Evolutionary conservation across 2,329 filamentous ascomycete genomes (phyloP).

Genomic region (Reticulascus tulasneorum): DNA sequence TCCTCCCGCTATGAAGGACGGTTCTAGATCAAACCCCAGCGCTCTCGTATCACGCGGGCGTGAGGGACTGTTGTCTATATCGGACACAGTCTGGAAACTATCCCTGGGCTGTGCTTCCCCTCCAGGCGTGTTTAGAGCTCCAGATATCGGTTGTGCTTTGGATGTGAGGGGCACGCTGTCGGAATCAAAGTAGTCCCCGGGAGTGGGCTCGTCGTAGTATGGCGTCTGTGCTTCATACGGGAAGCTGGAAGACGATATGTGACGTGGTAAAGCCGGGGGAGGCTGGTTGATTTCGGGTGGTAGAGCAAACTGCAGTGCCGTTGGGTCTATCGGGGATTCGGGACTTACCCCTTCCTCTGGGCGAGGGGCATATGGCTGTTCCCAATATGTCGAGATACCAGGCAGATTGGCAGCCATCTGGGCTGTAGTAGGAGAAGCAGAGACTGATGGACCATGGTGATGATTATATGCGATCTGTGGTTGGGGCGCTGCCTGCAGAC

Average conservation of each 20-base stretch:
- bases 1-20: slow-evolving; percentile 53
- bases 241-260: slow-evolving; percentile 18
- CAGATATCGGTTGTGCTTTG: slow-evolving; percentile 52
- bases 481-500: slow-evolving; percentile 15
- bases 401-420: slow-evolving; percentile 28
- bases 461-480: too few species aligned
- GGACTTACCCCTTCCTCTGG: slow-evolving; percentile 31
- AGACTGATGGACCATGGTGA: slow-evolving; percentile 6
- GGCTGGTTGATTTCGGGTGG: slow-evolving; percentile 45
- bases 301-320: slow-evolving; percentile 50
- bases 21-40: slow-evolving; percentile 45
- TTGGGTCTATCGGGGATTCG: slow-evolving; percentile 49
- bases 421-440: slow-evolving; percentile 1
- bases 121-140: slow-evolving; percentile 38
- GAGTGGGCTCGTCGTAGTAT: slow-evolving; percentile 28
- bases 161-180: slow-evolving; percentile 56
- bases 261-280: slow-evolving; percentile 7
- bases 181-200: slow-evolving; percentile 48
- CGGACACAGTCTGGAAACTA: slow-evolving; percentile 55
- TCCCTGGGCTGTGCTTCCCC: slow-evolving; percentile 41
- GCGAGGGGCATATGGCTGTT: slow-evolving; percentile 37
- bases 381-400: slow-evolving; percentile 50
- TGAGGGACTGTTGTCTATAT: slow-evolving; percentile 52
- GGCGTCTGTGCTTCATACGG: slow-evolving; percentile 25
- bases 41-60: slow-evolving; percentile 46